Evolutionary conservation across 371 early-diverging fungal genomes (phyloP).

Genomic region (Mucor saturninus): DNA sequence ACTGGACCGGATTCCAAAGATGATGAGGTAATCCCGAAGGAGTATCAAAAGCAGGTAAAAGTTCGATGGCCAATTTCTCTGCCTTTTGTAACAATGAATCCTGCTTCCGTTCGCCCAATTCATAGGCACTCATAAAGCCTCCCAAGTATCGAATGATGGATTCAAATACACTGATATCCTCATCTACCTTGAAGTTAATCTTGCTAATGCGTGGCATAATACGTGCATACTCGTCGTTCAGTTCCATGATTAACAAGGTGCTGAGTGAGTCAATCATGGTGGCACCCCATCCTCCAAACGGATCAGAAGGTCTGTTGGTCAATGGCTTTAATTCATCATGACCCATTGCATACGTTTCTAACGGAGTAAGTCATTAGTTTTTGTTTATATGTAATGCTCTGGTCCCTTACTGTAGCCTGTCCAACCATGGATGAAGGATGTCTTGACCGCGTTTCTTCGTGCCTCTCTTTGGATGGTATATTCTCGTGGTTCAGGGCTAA

Average conservation of each 20-base stretch:
- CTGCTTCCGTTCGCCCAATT: constrained; percentile 57
- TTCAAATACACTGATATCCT: constrained; percentile 80
- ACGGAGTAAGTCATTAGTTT: neutral
- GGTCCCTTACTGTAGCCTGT: constrained; percentile 62
- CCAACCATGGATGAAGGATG: constrained; percentile 67
- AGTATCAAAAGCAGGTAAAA: constrained; percentile 67
- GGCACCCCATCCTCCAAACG: constrained; percentile 78
- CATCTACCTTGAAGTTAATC: constrained; percentile 47
- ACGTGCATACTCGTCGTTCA: constrained; percentile 68
- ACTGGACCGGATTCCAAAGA: constrained; percentile 46
- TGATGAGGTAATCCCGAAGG: constrained; percentile 63
- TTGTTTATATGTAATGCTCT: too few species aligned
- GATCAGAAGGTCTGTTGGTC: constrained; percentile 49
- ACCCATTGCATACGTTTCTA: constrained; percentile 56
- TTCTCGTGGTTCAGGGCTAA: constrained; percentile 23
- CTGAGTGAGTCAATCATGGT: constrained; percentile 86
- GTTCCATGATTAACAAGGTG: constrained; percentile 79
- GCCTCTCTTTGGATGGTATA: constrained; percentile 22
- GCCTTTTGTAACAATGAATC: constrained; percentile 51
- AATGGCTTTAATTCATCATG: constrained; percentile 65
- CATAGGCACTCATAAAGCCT: constrained; percentile 82
- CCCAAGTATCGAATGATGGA: constrained; percentile 90
- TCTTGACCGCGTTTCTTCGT: constrained; percentile 23
- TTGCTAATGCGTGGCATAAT: constrained; percentile 61
- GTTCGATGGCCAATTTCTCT: constrained; percentile 52